Evolutionary conservation across 176 grass and related monocot species (phyloP).

Genomic region (Rhynchospora tenuis): DNA sequence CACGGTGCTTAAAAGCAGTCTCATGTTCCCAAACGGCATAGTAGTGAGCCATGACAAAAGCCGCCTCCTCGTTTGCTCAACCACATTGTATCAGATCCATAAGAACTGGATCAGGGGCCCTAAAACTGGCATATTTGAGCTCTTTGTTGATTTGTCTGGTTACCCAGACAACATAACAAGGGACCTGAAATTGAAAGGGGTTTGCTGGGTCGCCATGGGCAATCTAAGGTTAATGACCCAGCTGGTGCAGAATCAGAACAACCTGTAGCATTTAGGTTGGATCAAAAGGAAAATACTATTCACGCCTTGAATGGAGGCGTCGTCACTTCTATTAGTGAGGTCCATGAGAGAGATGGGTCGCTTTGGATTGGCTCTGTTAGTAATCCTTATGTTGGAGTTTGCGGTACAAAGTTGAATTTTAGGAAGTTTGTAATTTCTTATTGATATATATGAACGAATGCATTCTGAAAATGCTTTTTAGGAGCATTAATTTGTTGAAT

Average conservation of each 20-base stretch:
- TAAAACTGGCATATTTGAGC: not conserved
- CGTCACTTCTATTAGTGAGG: conserved; percentile 48
- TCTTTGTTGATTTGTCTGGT: not conserved
- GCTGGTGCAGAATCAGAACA: not conserved
- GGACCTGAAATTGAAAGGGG: not conserved
- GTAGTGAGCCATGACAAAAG: conserved; percentile 5
- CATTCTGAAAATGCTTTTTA: too few relatives aligned
- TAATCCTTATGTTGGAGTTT: conserved; percentile 38
- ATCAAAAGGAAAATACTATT: not conserved
- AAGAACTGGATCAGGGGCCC: conserved; percentile 26
- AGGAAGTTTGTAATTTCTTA: too few relatives aligned
- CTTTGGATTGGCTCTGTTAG: conserved; percentile 68
- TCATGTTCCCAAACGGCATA: conserved; percentile 18
- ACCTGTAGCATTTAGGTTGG: conserved; percentile 49
- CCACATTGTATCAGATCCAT: not conserved
- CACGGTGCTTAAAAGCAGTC: not conserved
- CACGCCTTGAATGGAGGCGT: conserved; percentile 38
- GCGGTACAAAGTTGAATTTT: conserved; percentile 3
- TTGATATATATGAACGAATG: too few relatives aligned
- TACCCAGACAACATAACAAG: conserved; percentile 34
- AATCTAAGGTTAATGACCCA: not conserved
- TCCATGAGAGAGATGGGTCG: conserved; percentile 38
- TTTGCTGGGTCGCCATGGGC: conserved; percentile 29
- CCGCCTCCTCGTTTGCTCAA: not conserved
- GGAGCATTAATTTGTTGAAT: too few relatives aligned